Conservation (phyloP, 495 filamentous ascomycete genomes). For the Xylaria castorea region DNA sequence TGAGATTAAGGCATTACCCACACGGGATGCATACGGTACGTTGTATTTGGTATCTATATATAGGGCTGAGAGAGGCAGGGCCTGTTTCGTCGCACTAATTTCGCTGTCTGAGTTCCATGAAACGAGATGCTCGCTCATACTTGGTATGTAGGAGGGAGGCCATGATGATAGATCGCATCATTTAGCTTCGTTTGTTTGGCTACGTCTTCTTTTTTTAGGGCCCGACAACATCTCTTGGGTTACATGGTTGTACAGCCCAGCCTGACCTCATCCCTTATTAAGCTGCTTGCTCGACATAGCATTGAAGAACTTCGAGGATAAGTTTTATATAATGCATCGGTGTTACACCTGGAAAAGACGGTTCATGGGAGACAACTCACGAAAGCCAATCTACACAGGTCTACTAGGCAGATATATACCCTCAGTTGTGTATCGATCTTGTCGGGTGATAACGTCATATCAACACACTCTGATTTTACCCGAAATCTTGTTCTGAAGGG, state of each 20-base stretch:
- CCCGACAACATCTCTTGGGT: slow-evolving; percentile 7
- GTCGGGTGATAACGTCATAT: neutral
- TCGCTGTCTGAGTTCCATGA: neutral
- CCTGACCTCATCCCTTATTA: slow-evolving; percentile 14
- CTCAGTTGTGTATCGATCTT: neutral
- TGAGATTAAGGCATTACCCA: slow-evolving; percentile 1
- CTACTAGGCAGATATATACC: slow-evolving; percentile 15
- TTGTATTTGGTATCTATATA: slow-evolving; percentile 24
- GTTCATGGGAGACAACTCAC: neutral
- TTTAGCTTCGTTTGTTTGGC: slow-evolving; percentile 7
- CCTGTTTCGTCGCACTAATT: slow-evolving; percentile 21
- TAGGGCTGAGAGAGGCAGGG: slow-evolving; percentile 26
- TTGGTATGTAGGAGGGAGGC: neutral
- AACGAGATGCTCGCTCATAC: neutral
- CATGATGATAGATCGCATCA: slow-evolving; percentile 15
- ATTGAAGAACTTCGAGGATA: neutral
- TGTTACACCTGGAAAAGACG: slow-evolving; percentile 1
- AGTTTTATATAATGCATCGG: slow-evolving; percentile 2
- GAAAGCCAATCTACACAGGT: neutral
- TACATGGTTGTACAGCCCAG: slow-evolving; percentile 18
- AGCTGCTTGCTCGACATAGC: neutral
- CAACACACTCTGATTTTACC: neutral
- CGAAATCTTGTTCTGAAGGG: neutral
- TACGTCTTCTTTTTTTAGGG: slow-evolving; percentile 27
- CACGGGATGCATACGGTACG: slow-evolving; percentile 12